Evolutionary conservation across 768 basidiomycete species (phyloP), one percentile per base, ranked within the genome.

Genomic region (Amanita phalloides): DNA sequence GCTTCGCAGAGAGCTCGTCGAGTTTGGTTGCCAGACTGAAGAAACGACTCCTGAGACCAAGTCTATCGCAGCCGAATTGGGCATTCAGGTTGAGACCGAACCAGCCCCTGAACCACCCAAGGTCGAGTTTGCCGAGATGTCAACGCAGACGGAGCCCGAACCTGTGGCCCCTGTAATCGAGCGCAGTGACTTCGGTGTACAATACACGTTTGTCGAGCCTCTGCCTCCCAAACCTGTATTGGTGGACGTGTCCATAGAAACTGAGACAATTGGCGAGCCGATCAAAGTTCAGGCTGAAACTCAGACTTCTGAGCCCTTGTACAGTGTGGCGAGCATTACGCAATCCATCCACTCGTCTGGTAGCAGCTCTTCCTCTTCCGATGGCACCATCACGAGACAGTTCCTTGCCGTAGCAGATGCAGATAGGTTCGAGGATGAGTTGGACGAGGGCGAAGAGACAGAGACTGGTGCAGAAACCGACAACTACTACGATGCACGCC

Each of bases 401-500:
- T 77, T 68, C 66, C 57, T 73, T 57, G 62, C 63, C 25, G 60
- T 53, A 8, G 44, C 53, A 21, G 56, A 45, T 33, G 60, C 32
- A 28, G 36, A 57, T n/a, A 62, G 56, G 9, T 42, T 56, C 36
- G 66, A 65, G 4, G 55, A 57, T 26, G 61, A 56, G 7, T 48
- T 58, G 45, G 63, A 58, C 11, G 68, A 68, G 2, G 70, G 62
- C n/a, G 64, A 61, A 6, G 57, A 62, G 33, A 56, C 60, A 9
- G 82, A 83, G 67, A 84, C 82, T 0, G 86, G 82, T 39, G 74
- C 75, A 1, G 85, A 81, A 46, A 77, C 78, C 32, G 86, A 82
- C 14, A 81, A 90, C 53, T 91, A 87, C 58, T 73, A 83, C 1
- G 91, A 94, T 62, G 93, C 91, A 1, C 71, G 82, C 42, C 81